Base-by-base conservation (phyloP, 1,139 yeast genomes). In the Hyphopichia pseudoburtonii region DNA sequence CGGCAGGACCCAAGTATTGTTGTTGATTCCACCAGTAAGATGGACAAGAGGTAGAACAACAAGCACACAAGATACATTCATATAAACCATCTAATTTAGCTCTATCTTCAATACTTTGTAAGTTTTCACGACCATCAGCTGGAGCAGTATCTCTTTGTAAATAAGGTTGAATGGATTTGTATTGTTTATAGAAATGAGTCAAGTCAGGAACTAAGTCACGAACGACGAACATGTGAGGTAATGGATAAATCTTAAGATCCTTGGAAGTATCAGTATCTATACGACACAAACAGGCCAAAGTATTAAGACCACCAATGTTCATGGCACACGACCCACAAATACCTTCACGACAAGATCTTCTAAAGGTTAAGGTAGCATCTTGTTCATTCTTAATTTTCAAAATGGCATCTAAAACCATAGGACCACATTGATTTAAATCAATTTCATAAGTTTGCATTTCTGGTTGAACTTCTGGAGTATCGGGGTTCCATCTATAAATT, bases 1-100 rank as follows among this genome's bases (percentile, higher is more conserved):
- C 97, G 21, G 97, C 97, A 25, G 98, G 97, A 41, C 98, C 98
- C 56, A 94, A 76, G 71, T 94, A 94, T 74, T 94, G 95, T 69
- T 90, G 96, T 71, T 89, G 96, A 73, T 94, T 94, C 99, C 99
- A 94, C 98, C 99, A 94, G 78, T 94, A 94, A 6, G 97, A 89
- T 38, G 99, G 98, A 75, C 99, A 92, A 24, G 98, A 82, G 36
- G 99, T 94, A 28, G 97, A 90, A 70, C 98, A 92, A 72, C 98
- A 92, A 19, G 98, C 98, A 75, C 98, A 92, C 60, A 92, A 76
- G 56, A 92, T 92, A 76, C 98, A 92, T 70, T 92, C 98, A 70
- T 92, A 92, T 54, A 92, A 73, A 42, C 98, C 97, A 64, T 92
- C 97, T 60, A 92, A 79, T 73, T 92, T 94, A 70, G 86, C 89